Base-by-base conservation (phyloP, 352 stramenopile species). In the Pythium plurisporium region DNA sequence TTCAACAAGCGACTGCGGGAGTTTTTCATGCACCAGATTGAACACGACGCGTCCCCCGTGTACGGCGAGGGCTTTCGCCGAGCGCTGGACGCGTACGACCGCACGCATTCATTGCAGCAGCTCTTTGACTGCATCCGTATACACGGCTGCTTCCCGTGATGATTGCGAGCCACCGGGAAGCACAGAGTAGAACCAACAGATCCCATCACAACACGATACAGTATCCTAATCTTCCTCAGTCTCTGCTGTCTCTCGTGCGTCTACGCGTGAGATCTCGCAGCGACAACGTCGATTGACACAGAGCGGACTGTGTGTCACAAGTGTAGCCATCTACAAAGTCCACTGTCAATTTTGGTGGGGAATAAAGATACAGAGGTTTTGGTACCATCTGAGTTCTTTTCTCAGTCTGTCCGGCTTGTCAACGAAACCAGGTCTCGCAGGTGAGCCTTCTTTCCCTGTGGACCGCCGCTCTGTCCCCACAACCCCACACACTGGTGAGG, bases 41-140 rank as follows among this genome's bases (percentile, higher is more conserved):
- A 87, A 47, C 67, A 73, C 27, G 81, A 91, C 48, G 37, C 65
- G 43, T 86, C 72, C 0, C 65, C 70, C 2, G 69, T 87, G 31
- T 91, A 91, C 48, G 81, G 81, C 27, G 74, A 88, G 27, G 81
- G 81, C 5, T 86, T 91, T 51, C 78, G 81, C 9, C 65, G 71
- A 30, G 81, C 81, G 1, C 68, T 86, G 23, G 73, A 75, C 19
- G 72, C 78, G 25, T 91, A 87, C 70, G 78, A 84, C 38, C 64
- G 68, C 50, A 72, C 76, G 40, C 76, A 86, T 44, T 89, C 80
- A 43, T 63, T 91, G 20, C 77, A 91, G 52, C 49, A 34, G 19
- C 70, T 91, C 64, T 83, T 91, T 36, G 80, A 91, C 43, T 63
- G 68, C 27, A 81, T 91, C 59, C 72, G 74, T 3, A 51, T 61